Percentiles rank a stretch among this genome's conserved stretches.
phyloP scores from a whole-genome alignment of 352 stramenopile species.

The Plasmopara muralis region DNA sequence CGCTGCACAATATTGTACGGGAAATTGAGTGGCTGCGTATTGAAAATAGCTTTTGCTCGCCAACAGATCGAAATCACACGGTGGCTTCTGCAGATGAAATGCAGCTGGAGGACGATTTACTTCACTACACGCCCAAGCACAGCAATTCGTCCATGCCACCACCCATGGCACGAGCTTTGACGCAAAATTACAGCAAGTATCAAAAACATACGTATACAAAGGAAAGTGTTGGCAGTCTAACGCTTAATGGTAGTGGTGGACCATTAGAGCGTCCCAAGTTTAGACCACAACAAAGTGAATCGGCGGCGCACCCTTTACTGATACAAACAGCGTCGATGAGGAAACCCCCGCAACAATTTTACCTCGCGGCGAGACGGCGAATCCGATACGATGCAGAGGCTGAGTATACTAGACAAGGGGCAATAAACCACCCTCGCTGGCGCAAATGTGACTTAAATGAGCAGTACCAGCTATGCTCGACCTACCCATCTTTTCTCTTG shows the following conservation, averaged over 20 bases:
- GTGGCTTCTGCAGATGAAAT: slow-evolving; percentile 42
- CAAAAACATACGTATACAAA: slow-evolving; percentile 31
- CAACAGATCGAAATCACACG: slow-evolving; percentile 66
- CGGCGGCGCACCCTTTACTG: slow-evolving; percentile 15
- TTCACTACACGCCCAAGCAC: slow-evolving; percentile 58
- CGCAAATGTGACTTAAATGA: slow-evolving; percentile 52
- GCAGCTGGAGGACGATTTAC: slow-evolving; percentile 50
- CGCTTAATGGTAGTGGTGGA: slow-evolving; percentile 8
- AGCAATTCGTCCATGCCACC: slow-evolving; percentile 29
- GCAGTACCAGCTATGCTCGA: slow-evolving; percentile 62
- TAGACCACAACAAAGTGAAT: slow-evolving; percentile 43
- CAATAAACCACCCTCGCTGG: slow-evolving; percentile 61
- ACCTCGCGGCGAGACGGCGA: slow-evolving; percentile 39
- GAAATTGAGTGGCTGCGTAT: slow-evolving; percentile 81
- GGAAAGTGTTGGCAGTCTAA: slow-evolving; percentile 9
- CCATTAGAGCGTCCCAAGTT: slow-evolving; percentile 22
- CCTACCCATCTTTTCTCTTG: slow-evolving; percentile 69
- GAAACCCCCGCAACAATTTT: slow-evolving; percentile 28
- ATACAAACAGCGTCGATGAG: slow-evolving; percentile 20
- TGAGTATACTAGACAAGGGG: slow-evolving; percentile 61
- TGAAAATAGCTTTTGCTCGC: slow-evolving; percentile 80
- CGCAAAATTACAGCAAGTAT: slow-evolving; percentile 29
- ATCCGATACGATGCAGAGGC: slow-evolving; percentile 64
- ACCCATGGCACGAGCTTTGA: slow-evolving; percentile 24
- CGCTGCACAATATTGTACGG: slow-evolving; percentile 64